Base-by-base conservation (phyloP, 305 asterid genomes). In the Coffea humblotiana region DNA sequence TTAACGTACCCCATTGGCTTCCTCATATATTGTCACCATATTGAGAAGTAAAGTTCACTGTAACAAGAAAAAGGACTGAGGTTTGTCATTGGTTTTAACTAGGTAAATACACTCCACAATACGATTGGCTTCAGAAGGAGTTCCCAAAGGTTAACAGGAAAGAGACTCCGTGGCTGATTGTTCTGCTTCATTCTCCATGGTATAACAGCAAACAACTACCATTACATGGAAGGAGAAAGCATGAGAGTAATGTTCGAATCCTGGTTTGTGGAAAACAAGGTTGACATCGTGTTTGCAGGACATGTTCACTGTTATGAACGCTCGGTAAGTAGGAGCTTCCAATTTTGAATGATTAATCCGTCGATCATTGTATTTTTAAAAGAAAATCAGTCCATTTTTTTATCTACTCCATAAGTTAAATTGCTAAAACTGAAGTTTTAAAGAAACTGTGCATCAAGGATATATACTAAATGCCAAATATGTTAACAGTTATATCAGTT, bases 261-360 rank as follows among this genome's bases (percentile, higher is more conserved):
- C 11, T 88, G 91, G 92, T 87, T 90, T 52, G 91, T 88, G 54
- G 14, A 88, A 43, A 0, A 87, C 88, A 91, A 86, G 72, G 93
- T 90, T 25, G 90, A 90, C 48, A 25, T 88, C 8, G 91, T 90
- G 3, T 84, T 88, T 51, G 45, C 93, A n/a, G 93, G 91, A 25
- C 92, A 88, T 75, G 93, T 91, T 72, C 92, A 91, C 74, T 78
- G 90, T 79, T 91, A 90, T n/a, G 96, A 91, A 63, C 85, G 94
- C 72, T 83, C 89, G 73, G 94, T 91, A 71, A 76, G 85, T 29
- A 40, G 5, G 69, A 64, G 47, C 60, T 23, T 29, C 15, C 19
- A 21, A 56, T 72, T 66, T 3, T 29, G 60, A 19, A 75, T 19
- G 16, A 19, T 37, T 43, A 5, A 37, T 37, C 43, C 3, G 43